Conservation (phyloP, 768 basidiomycete genomes). For the Mycena pura region DNA sequence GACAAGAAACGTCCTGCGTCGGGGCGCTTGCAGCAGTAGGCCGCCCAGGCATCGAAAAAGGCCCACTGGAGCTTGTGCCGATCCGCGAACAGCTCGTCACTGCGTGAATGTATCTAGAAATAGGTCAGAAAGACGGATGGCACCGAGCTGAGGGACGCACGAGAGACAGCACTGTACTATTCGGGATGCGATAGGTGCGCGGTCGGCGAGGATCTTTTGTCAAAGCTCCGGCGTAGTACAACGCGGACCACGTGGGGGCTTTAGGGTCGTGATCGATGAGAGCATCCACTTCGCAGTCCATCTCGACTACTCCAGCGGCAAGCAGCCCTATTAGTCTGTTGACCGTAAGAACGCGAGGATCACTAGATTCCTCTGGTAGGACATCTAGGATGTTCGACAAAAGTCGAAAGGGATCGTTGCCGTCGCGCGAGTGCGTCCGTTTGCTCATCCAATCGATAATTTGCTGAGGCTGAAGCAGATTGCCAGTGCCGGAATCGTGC, state of each 20-base stretch:
- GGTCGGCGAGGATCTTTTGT: not conserved
- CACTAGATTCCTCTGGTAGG: no score
- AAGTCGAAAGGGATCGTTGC: no score
- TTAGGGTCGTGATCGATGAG: not conserved
- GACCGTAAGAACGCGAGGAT: not conserved
- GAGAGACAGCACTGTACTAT: not conserved
- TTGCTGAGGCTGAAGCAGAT: constrained; percentile 7
- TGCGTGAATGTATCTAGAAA: not conserved
- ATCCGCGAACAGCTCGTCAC: not conserved
- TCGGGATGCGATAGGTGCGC: not conserved
- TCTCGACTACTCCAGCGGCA: not conserved
- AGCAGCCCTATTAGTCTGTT: constrained; percentile 3
- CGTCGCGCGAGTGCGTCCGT: no score
- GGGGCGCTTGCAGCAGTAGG: not conserved
- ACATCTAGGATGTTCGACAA: no score
- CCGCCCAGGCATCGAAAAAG: not conserved
- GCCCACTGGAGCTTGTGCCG: not conserved
- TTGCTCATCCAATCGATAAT: not conserved
- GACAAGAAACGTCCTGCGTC: not conserved
- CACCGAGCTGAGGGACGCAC: not conserved
- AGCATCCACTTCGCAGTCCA: not conserved
- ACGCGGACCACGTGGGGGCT: not conserved
- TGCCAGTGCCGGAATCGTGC: not conserved
- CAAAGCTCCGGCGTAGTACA: not conserved
- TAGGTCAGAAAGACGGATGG: no score